phyloP scores from a whole-genome alignment of 2,329 filamentous ascomycete genomes.

The Fusarium sp. region DNA sequence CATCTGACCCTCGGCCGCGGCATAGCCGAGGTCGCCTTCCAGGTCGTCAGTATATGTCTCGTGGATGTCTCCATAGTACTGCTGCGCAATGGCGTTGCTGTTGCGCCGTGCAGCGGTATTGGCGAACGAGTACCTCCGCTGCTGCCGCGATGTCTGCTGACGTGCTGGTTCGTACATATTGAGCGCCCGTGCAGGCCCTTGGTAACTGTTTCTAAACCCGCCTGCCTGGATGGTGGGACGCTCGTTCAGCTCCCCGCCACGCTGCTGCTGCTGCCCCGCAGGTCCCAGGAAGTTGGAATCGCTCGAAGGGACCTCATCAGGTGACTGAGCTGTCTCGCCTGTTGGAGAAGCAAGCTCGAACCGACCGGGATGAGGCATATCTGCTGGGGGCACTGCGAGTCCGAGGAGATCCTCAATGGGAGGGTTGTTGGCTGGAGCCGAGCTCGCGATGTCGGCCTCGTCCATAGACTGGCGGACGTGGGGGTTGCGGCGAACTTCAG shows the following conservation, averaged over 20 bases:
- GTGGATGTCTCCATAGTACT: conserved; percentile 64
- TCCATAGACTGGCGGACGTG: conserved; percentile 66
- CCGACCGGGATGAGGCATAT: conserved; percentile 80
- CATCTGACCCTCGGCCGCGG: conserved; percentile 93
- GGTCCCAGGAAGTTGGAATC: conserved; percentile 36
- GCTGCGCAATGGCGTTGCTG: conserved; percentile 65
- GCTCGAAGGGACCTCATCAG: conserved; percentile 48
- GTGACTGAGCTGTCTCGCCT: conserved; percentile 55
- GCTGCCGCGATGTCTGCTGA: conserved; percentile 54
- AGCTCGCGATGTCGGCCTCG: conserved; percentile 86
- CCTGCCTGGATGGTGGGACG: conserved; percentile 36
- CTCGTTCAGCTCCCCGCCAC: conserved; percentile 30
- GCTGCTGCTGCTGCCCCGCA: conserved; percentile 30
- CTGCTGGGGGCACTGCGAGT: conserved; percentile 70
- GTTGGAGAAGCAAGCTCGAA: conserved; percentile 73
- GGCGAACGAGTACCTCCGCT: conserved; percentile 67
- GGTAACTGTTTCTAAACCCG: conserved; percentile 52
- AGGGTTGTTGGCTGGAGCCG: conserved; percentile 47
- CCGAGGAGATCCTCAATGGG: conserved; percentile 77
- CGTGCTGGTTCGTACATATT: conserved; percentile 60
- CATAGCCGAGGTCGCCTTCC: conserved; percentile 94
- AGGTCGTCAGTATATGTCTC: conserved; percentile 79
- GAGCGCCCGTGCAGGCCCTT: conserved; percentile 55
- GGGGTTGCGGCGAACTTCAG: conserved; percentile 81
- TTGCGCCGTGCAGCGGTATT: conserved; percentile 60